A percentile compares a stretch with the other conserved stretches of the same genome.
These are phyloP conservation scores for Kodamaea kakaduensis DNA, from an alignment of 805 yeast species.

Conservation along the genomic window DNA sequence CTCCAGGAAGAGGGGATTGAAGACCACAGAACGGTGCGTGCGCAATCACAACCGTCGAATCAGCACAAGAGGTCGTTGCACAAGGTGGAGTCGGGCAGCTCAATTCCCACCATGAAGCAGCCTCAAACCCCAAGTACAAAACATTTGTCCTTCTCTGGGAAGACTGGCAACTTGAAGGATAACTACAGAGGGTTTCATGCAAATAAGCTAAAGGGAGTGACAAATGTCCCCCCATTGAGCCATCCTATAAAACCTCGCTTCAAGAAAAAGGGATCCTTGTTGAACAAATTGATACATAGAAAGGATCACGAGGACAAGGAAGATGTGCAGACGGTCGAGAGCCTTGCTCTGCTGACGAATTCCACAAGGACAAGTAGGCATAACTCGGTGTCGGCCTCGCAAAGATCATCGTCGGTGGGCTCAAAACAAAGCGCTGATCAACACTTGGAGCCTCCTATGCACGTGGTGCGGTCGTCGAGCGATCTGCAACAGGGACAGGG, in stretches of 20 bases:
- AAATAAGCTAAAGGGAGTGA: slow-evolving; percentile 23
- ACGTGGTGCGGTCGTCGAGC: slow-evolving; percentile 2
- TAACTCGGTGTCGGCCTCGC: slow-evolving; percentile 9
- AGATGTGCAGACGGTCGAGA: slow-evolving; percentile 3
- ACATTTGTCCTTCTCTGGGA: neutral
- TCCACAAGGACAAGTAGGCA: slow-evolving; percentile 11
- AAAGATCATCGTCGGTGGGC: slow-evolving; percentile 10
- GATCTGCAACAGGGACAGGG: slow-evolving; percentile 1
- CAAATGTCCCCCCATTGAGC: slow-evolving; percentile 42
- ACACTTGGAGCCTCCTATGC: slow-evolving; percentile 2
- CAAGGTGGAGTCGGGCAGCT: neutral
- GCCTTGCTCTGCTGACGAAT: slow-evolving; percentile 1
- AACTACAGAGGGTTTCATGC: slow-evolving; percentile 42
- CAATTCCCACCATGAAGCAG: neutral
- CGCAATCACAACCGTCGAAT: neutral
- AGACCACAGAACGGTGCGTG: neutral
- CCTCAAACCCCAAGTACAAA: neutral
- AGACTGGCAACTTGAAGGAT: slow-evolving; percentile 14
- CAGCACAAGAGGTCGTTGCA: slow-evolving; percentile 2
- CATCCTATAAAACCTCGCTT: slow-evolving; percentile 49
- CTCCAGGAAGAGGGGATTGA: slow-evolving; percentile 1
- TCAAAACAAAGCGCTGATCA: slow-evolving; percentile 10
- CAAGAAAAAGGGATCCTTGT: slow-evolving; percentile 32
- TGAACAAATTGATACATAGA: slow-evolving; percentile 39
- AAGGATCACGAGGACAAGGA: slow-evolving; percentile 15